Base-by-base conservation (phyloP, 306 rosid genomes). In the Castanea sativa region DNA sequence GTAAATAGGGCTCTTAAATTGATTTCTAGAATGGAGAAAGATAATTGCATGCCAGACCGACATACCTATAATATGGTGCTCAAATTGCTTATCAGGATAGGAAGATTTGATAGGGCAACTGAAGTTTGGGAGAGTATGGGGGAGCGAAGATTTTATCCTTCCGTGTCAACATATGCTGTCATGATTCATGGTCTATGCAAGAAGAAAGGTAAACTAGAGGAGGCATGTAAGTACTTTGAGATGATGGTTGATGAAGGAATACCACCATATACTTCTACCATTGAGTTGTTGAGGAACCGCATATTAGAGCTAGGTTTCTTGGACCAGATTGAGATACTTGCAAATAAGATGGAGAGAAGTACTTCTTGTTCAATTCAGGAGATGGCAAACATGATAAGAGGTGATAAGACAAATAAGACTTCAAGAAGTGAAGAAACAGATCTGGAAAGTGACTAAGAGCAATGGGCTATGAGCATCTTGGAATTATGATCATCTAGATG, bases 191-290 rank as follows among this genome's bases (percentile, higher is more conserved):
- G 92, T 63, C 81, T 92, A 51, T 87, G 89, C 69, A 90, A 87
- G 81, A 94, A 91, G 85, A 94, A 89, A 82, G 90, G 90, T 32
- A 94, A 91, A 81, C 76, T 91, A 53, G 97, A 92, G 84, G 97
- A 91, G 78, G 97, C 97, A 45, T 85, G 92, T 55, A 88, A 90
- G 73, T 94, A 92, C 88, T 91, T 92, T 82, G 95, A 87, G 89
- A 83, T 76, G 77, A 94, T 94, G 99, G 73, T 94, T 35, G 97
- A 94, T 71, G 97, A 92, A 85, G 97, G 97, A 80, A 87, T 92
- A 79, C 99, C 97, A 2, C 97, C 94, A 71, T 92, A 92, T 81
- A 74, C 82, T 73, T 81, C 92, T 51, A 94, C 95, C 1, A 56
- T 92, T 4, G 91, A 92, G 83, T 35, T 91, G 82, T 69, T 92